phyloP scores from a whole-genome alignment of 805 yeast genomes.

The Pachysolen tannophilus region DNA sequence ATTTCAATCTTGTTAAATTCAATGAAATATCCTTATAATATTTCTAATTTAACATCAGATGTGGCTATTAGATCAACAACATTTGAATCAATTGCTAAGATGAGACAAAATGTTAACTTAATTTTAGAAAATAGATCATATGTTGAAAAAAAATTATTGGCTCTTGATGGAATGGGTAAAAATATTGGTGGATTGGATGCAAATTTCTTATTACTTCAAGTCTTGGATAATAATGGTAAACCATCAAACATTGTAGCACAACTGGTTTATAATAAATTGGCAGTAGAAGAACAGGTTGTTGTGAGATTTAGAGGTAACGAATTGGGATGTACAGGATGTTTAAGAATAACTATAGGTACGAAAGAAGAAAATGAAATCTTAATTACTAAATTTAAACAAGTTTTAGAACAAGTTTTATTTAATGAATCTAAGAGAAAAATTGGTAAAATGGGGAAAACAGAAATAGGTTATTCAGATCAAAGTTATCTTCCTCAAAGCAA shows the following conservation, averaged over 20 bases:
- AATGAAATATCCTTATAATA: constrained; percentile 94
- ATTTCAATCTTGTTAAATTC: constrained; percentile 69
- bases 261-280: constrained; percentile 58
- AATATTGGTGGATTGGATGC: constrained; percentile 82
- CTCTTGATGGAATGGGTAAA: constrained; percentile 58
- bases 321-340: constrained; percentile 79
- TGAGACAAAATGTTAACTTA: constrained; percentile 45
- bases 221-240: constrained; percentile 50
- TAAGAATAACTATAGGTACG: constrained; percentile 86
- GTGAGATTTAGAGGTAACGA: constrained; percentile 90
- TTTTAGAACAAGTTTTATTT: constrained; percentile 3
- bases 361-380: constrained; percentile 58
- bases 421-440: too few species aligned
- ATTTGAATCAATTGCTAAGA: constrained; percentile 43
- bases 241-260: constrained; percentile 68
- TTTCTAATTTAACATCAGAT: constrained; percentile 71
- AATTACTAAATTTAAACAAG: constrained; percentile 35
- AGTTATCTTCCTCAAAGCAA: constrained; percentile 9
- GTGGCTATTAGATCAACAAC: constrained; percentile 70
- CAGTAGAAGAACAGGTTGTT: constrained; percentile 68
- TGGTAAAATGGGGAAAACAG: too few species aligned
- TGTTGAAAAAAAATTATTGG: constrained; percentile 45
- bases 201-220: constrained; percentile 72
- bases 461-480: too few species aligned
- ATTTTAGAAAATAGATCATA: constrained; percentile 49